Evolutionary conservation across 2,329 filamentous ascomycete genomes (phyloP), one percentile per base, ranked within the genome.

Genomic region (Byssochlamys sp.): DNA sequence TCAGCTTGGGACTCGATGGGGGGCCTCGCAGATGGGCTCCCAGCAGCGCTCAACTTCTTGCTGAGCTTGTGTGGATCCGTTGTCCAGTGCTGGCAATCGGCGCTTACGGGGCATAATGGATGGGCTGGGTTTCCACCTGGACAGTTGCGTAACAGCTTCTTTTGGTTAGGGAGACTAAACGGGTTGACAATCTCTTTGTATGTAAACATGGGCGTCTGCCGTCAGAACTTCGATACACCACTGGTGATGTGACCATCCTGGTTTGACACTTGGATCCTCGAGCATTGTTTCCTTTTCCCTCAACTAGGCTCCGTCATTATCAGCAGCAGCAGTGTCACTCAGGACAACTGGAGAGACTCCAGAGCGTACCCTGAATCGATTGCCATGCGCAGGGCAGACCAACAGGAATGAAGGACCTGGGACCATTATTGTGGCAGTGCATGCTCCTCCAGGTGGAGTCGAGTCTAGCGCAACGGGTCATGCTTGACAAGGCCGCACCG

Each of bases 371-470:
- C 39, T 45, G 39, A 45, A 45, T 45, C 19, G n/a, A 45, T 10
- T 45, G 14, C 19, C n/a, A 45, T 9, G 39, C 39, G n/a, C 39
- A 45, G 39, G 39, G 39, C 39, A 45, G 39, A 45, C 39, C 39
- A 45, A 45, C 39, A 24, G 39, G 39, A 45, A 9, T 24, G 39
- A n/a, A 45, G 39, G 39, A 45, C 39, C 39, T 24, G 27, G 49
- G 63, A 61, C 61, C 62, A 58, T 45, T 60, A 66, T 61, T 66
- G 65, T 66, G 65, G 65, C 65, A 66, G 65, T 66, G 65, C 65
- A 66, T 66, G 65, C 65, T 65, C 52, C 58, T 57, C 58, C 60
- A 66, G 65, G 65, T 66, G 63, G 65, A 53, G 57, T 12, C 9
- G 57, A 48, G 24, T 14, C 12, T 51, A 51, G 49, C 14, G 49